Percentiles rank a stretch among this genome's conserved stretches.
Conservation (phyloP, 2,329 filamentous ascomycete species). For the Colletotrichum orchidophilum region DNA sequence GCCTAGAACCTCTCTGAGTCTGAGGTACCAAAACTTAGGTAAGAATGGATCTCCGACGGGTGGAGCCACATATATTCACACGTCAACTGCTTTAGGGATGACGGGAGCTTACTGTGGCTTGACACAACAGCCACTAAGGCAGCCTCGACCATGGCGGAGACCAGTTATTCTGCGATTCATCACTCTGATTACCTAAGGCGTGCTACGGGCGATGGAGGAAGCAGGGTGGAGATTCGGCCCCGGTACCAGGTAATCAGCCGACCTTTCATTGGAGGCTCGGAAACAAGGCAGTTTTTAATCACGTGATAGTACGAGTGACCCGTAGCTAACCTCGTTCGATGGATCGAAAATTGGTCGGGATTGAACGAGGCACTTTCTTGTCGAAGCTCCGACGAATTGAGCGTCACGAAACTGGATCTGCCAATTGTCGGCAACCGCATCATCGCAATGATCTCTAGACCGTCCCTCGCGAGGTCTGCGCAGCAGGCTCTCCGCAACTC, state of each 20-base stretch:
- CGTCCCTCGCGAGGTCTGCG: conserved; percentile 66
- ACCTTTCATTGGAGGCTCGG: conserved; percentile 26
- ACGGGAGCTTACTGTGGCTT: conserved; percentile 6
- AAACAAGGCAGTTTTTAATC: conserved; percentile 1
- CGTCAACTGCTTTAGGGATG: conserved; percentile 3
- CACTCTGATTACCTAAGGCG: conserved; percentile 16
- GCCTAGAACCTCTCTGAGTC: conserved; percentile 13
- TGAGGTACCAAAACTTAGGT: conserved; percentile 1
- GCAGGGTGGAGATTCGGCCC: conserved; percentile 7
- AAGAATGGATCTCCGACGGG: conserved; percentile 6
- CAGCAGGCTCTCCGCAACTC: conserved; percentile 66
- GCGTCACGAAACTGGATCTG: conserved; percentile 41
- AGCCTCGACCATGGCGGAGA: neutral
- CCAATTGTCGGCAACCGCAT: conserved; percentile 66
- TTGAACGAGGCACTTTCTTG: conserved; percentile 36
- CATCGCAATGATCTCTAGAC: conserved; percentile 71
- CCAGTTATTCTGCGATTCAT: neutral
- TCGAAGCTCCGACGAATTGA: conserved; percentile 35
- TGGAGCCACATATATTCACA: neutral
- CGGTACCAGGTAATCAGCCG: conserved; percentile 27
- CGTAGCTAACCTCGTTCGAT: conserved; percentile 35
- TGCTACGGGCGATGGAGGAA: neutral
- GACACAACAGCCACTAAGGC: neutral
- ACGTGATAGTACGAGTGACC: conserved; percentile 29
- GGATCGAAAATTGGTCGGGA: conserved; percentile 37